Percentiles rank a stretch among this genome's conserved stretches.
Evolutionary conservation across 2,329 filamentous ascomycete species (phyloP).

Genomic region (Tothia fuscella): DNA sequence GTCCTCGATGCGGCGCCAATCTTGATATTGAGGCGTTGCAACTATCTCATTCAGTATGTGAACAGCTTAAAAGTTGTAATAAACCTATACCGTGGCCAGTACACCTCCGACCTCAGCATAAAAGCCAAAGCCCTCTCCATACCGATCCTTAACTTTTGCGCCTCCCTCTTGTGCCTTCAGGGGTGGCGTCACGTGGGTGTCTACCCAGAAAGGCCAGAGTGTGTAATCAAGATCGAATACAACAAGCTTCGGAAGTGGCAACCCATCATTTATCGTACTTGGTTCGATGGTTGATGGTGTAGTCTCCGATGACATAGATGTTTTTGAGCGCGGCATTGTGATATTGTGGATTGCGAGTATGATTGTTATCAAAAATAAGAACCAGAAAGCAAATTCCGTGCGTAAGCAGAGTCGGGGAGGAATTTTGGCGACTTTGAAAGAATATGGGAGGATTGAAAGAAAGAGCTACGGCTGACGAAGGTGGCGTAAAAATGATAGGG

Average conservation of each 20-base stretch:
- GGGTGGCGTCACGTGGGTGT: conserved; percentile 76
- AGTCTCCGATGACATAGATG: neutral
- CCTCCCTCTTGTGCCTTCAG: conserved; percentile 41
- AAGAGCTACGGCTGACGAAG: too few species aligned
- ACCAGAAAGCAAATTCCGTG: too few species aligned
- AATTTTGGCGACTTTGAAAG: too few species aligned
- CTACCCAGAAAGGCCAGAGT: conserved; percentile 97
- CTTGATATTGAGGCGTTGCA: conserved; percentile 32
- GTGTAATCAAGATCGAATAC: conserved; percentile 98
- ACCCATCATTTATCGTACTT: conserved; percentile 49
- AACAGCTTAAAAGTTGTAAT: neutral
- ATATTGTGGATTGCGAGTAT: too few species aligned
- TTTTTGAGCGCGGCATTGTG: conserved; percentile 1
- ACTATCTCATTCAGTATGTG: neutral
- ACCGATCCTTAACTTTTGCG: conserved; percentile 38
- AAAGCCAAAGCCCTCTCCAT: conserved; percentile 35
- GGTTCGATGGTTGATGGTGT: conserved; percentile 3
- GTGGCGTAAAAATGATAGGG: too few species aligned
- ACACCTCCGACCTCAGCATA: conserved; percentile 34
- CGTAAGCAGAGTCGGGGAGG: too few species aligned
- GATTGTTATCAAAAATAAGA: too few species aligned
- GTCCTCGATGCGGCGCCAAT: conserved; percentile 75
- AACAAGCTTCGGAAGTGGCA: conserved; percentile 68
- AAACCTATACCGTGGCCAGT: conserved; percentile 24
- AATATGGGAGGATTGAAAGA: too few species aligned